Conservation (phyloP, 768 basidiomycete genomes). For the Austroboletus eburneus region DNA sequence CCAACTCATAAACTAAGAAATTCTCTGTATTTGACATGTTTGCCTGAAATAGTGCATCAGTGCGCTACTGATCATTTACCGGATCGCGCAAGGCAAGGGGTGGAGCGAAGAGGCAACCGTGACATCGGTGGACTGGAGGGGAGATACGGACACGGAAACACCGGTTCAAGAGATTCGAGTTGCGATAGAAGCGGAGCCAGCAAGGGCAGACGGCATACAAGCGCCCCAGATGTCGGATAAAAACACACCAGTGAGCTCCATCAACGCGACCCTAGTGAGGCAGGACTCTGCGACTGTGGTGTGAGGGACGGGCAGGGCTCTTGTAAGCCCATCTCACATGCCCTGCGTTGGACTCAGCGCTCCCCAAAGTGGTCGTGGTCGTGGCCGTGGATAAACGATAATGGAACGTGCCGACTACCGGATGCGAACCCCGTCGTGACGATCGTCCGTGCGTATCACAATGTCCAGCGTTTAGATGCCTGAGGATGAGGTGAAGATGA, state of each 20-base stretch:
- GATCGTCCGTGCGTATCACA: too few species aligned
- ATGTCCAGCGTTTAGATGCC: too few species aligned
- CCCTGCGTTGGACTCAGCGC: too few species aligned
- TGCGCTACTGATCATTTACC: conserved; percentile 18
- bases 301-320: too few species aligned
- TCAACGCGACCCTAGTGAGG: neutral
- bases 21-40: neutral
- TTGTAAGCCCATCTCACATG: too few species aligned
- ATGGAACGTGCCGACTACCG: too few species aligned
- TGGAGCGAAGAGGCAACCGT: conserved; percentile 8
- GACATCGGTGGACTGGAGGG: conserved; percentile 15
- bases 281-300: too few species aligned
- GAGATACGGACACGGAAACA: neutral
- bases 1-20: neutral
- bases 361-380: too few species aligned
- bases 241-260: neutral
- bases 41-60: conserved; percentile 8
- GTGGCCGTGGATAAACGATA: too few species aligned
- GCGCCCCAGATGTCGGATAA: neutral
- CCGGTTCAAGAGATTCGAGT: neutral
- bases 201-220: neutral
- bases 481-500: too few species aligned
- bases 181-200: neutral
- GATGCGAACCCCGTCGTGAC: too few species aligned
- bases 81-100: conserved; percentile 15